Percentiles rank a stretch among this genome's conserved stretches.
Evolutionary conservation across 202 grass and related monocot species (phyloP).

Genomic region (Hordeum pubiflorum): DNA sequence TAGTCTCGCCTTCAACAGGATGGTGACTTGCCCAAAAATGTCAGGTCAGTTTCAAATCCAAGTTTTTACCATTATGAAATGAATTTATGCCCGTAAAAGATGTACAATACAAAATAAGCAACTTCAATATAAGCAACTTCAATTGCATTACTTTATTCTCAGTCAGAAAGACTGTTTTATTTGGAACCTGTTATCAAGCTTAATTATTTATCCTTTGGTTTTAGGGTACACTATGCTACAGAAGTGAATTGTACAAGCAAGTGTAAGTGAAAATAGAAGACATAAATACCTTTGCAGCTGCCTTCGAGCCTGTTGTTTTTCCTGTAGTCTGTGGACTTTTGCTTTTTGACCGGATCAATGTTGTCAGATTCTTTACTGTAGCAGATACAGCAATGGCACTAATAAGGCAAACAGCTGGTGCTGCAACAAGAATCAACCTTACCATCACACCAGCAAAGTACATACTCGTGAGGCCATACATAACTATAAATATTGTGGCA

Average conservation of each 20-base stretch:
- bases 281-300: conserved; percentile 75
- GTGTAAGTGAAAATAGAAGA: conserved; percentile 1
- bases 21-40: neutral
- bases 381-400: conserved; percentile 88
- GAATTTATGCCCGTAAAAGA: neutral
- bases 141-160: neutral
- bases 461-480: conserved; percentile 98
- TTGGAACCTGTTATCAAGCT: neutral
- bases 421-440: conserved; percentile 88
- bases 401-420: conserved; percentile 92
- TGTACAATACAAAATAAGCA: neutral
- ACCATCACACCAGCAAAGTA: conserved; percentile 99
- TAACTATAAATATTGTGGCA: conserved; percentile 92
- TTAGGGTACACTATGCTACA: neutral
- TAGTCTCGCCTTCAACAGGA: neutral
- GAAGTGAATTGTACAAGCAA: neutral
- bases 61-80: neutral
- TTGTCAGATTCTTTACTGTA: conserved; percentile 88
- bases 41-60: neutral
- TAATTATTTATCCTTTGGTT: neutral
- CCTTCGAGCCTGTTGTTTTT: conserved; percentile 73
- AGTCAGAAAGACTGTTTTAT: neutral
- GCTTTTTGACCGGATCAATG: conserved; percentile 65
- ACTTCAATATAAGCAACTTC: neutral
- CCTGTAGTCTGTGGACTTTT: conserved; percentile 49